These are phyloP conservation scores for Vitis riparia DNA, from an alignment of 164 flowering plant genomes.

Conservation along the genomic window DNA sequence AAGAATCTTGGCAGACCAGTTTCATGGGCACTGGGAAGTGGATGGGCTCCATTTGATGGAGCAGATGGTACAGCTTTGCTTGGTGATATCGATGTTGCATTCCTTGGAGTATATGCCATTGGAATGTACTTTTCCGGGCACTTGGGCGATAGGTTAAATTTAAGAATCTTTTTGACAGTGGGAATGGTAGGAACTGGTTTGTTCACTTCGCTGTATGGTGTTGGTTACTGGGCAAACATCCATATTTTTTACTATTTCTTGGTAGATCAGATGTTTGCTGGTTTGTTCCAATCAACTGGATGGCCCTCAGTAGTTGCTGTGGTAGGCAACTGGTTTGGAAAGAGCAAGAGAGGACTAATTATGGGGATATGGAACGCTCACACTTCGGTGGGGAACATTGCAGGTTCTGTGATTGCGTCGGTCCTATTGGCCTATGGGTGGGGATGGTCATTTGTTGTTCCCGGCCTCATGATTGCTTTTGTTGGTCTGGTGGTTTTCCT, in stretches of 20 bases:
- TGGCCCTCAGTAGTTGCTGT: constrained; percentile 99
- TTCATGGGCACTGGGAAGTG: constrained; percentile 26
- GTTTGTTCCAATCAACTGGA: constrained; percentile 89
- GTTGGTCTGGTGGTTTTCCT: constrained; percentile 63
- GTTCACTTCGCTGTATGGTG: constrained; percentile 77
- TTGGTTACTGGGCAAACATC: constrained; percentile 79
- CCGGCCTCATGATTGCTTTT: constrained; percentile 69
- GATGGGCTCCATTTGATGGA: constrained; percentile 93
- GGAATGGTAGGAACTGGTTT: constrained; percentile 95
- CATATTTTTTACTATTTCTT: constrained; percentile 71
- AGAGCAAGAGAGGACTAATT: constrained; percentile 83
- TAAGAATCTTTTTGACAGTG: constrained; percentile 67
- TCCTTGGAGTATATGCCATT: constrained; percentile 63
- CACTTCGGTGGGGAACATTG: constrained; percentile 87
- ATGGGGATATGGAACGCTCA: constrained; percentile 99
- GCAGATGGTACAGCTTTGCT: constrained; percentile 71
- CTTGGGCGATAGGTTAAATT: constrained; percentile 75
- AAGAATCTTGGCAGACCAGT: constrained; percentile 15
- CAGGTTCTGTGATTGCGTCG: constrained; percentile 83
- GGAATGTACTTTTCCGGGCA: constrained; percentile 94
- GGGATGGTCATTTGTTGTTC: constrained; percentile 95
- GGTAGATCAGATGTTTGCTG: constrained; percentile 77
- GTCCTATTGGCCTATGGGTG: constrained; percentile 77
- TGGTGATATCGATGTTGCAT: constrained; percentile 84
- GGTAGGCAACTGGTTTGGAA: constrained; percentile 95